Conservation (phyloP, 176 grass and related monocot genomes). For the Paspalum notatum region DNA sequence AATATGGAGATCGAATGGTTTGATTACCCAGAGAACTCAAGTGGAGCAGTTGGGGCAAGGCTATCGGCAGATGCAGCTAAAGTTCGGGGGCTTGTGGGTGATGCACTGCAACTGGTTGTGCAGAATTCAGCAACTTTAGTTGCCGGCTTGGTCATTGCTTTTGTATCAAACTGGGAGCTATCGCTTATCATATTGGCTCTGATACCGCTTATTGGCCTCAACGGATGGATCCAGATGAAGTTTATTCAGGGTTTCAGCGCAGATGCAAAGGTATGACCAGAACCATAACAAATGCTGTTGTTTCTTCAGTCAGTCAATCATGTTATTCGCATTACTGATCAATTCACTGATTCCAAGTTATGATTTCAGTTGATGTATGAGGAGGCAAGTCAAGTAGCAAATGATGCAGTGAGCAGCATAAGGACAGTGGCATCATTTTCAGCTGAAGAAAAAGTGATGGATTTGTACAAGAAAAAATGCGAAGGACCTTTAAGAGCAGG, state of each 20-base stretch:
- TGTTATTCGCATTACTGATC: neutral
- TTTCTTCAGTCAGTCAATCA: neutral
- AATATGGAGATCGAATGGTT: slow-evolving; percentile 85
- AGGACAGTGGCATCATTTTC: slow-evolving; percentile 94
- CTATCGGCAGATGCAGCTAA: slow-evolving; percentile 70
- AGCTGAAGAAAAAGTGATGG: slow-evolving; percentile 78
- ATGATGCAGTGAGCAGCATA: slow-evolving; percentile 82
- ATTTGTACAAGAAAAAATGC: slow-evolving; percentile 78
- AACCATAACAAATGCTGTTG: neutral
- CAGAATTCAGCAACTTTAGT: slow-evolving; percentile 71
- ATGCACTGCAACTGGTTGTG: slow-evolving; percentile 64
- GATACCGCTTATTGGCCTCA: slow-evolving; percentile 71
- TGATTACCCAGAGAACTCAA: slow-evolving; percentile 70
- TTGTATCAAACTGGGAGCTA: slow-evolving; percentile 73
- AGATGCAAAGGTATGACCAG: slow-evolving; percentile 64
- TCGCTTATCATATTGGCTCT: slow-evolving; percentile 76
- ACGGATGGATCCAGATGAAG: slow-evolving; percentile 79
- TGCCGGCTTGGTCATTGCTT: slow-evolving; percentile 70
- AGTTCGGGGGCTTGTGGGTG: slow-evolving; percentile 76
- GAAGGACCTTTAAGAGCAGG: slow-evolving; percentile 69
- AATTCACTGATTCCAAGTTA: slow-evolving; percentile 10
- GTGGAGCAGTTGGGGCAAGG: slow-evolving; percentile 76
- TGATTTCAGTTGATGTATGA: slow-evolving; percentile 82
- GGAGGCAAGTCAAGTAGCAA: slow-evolving; percentile 87
- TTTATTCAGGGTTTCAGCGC: slow-evolving; percentile 83